These are phyloP conservation scores for Eucalyptus caleyi DNA, from an alignment of 345 rosid species.

Conservation along the genomic window DNA sequence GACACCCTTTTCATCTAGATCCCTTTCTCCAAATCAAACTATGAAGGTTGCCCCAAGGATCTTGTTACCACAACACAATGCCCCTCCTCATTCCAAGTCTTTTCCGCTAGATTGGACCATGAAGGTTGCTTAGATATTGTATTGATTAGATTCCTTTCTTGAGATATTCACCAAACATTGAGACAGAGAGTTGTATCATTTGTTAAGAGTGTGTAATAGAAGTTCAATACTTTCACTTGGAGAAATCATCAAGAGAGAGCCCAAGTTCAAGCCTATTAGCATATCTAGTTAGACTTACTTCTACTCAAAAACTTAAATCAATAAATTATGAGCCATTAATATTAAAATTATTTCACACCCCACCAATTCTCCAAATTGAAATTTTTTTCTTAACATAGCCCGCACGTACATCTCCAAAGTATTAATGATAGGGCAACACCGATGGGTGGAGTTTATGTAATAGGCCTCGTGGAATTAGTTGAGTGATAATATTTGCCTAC, in stretches of 20 bases:
- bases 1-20: not conserved
- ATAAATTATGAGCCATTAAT: not conserved
- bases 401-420: fast-evolving
- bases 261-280: not conserved
- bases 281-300: fast-evolving
- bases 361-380: not conserved
- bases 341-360: not conserved
- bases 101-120: not conserved
- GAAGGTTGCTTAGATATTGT: not conserved
- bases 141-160: too few species aligned
- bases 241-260: not conserved
- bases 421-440: not conserved
- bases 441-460: not conserved
- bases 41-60: not conserved
- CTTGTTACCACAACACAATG: not conserved
- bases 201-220: not conserved
- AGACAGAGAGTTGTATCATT: not conserved
- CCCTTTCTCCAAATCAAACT: not conserved
- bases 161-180: not conserved
- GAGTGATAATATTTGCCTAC: not conserved
- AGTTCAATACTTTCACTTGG: not conserved
- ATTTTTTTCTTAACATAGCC: not conserved
- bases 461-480: not conserved
- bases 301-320: not conserved
- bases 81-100: not conserved